phyloP scores from a whole-genome alignment of 108 stramenopile species.

The Parietichytrium sp. region DNA sequence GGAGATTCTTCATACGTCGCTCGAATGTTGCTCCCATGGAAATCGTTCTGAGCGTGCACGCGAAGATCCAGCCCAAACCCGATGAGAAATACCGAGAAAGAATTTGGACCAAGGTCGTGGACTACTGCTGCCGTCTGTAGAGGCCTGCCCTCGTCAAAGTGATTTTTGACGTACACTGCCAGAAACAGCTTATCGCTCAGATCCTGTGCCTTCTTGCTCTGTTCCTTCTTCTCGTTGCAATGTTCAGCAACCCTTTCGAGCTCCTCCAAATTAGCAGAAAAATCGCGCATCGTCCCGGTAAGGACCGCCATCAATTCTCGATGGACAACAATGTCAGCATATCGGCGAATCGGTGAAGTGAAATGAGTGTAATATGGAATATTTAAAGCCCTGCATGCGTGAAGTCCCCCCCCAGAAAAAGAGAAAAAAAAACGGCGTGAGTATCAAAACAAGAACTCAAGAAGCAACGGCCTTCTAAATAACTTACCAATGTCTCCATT shows the following conservation, averaged over 20 bases:
- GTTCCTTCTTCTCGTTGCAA: constrained; percentile 78
- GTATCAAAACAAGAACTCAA: not conserved
- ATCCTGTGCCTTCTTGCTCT: constrained; percentile 82
- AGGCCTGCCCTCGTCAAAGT: constrained; percentile 56
- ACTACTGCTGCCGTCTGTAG: not conserved
- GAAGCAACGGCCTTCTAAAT: not conserved
- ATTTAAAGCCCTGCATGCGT: constrained; percentile 90
- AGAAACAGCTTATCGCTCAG: constrained; percentile 79
- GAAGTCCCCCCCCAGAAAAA: constrained; percentile 67
- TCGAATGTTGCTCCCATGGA: not conserved
- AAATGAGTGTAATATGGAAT: constrained; percentile 98
- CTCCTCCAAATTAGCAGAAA: constrained; percentile 51
- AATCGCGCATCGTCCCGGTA: constrained; percentile 67
- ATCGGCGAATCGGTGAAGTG: constrained; percentile 87
- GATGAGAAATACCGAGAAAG: not conserved
- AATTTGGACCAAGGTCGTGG: constrained; percentile 37
- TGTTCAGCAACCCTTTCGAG: constrained; percentile 59
- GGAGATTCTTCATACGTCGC: not conserved
- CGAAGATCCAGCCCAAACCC: constrained; percentile 21
- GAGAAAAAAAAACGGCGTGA: constrained; percentile 40
- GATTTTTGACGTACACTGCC: constrained; percentile 69
- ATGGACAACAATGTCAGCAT: constrained; percentile 92
- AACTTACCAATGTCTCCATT: constrained; percentile 32
- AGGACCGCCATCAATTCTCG: constrained; percentile 82
- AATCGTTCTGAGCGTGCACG: constrained; percentile 16